Evolutionary conservation across 2,329 filamentous ascomycete genomes (phyloP), one percentile per base, ranked within the genome.

Genomic region (Microdochium bolleyi): DNA sequence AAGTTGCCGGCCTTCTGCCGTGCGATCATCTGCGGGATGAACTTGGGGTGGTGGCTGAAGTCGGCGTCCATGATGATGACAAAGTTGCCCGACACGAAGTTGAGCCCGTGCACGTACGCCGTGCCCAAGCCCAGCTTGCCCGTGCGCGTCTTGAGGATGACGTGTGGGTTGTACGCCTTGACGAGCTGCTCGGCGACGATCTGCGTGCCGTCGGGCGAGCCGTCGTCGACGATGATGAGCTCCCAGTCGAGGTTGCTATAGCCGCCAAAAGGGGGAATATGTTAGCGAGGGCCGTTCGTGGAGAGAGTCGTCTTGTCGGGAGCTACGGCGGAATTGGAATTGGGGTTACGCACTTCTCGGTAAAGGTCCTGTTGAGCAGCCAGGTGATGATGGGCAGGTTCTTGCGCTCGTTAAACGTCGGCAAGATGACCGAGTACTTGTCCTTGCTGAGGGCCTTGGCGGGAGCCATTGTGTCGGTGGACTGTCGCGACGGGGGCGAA

Each of bases 41-140:
- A 99, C 75, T 97, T 99, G 67, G 94, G 94, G 78, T 99, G 94
- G 76, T 99, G 94, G 62, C 84, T 90, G 80, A 99, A 99, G 75
- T 99, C 94, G 73, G 95, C 94, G 77, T 99, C 94, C 94, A 99
- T 99, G 80, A 99, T 99, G 78, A 99, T 89, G 68, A 99, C 89
- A 67, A 85, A 97, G 80, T 95, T 96, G 64, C 94, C 94, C 22
- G 85, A 91, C 24, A 81, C 87, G 68, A 88, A 97, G 70, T 96
- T 83, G 55, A 99, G 80, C 51, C 92, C 92, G 72, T 96, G 92
- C 38, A 96, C 89, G 74, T 97, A 97, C 49, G 92, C 92, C 2
- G 92, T 96, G 61, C 92, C 92, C 50, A 97, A 86, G n/a, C 92
- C 92, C 38, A 96, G 88, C 76, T 97, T 99, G 67, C 95, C 95